These are phyloP conservation scores for Pseudocercospora macadamiae DNA, from an alignment of 2,329 filamentous ascomycete species.

Conservation along the genomic window DNA sequence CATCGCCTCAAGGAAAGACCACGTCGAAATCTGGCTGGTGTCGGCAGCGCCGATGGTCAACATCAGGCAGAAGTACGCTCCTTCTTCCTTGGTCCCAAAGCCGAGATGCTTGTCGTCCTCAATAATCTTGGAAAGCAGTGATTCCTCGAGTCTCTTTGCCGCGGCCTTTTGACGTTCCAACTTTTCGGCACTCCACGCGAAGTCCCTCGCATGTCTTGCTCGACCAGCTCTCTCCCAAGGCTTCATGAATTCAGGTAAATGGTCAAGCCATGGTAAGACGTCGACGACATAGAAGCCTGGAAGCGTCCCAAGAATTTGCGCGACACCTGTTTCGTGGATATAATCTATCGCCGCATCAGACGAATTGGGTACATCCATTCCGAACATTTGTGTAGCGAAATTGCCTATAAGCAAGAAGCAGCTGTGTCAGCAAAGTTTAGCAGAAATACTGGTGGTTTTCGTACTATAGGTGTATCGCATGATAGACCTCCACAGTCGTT, in stretches of 20 bases:
- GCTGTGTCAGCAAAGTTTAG: background rate
- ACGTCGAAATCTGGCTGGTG: conserved; percentile 15
- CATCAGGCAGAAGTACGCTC: conserved; percentile 14
- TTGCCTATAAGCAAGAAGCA: background rate
- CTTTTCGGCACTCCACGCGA: conserved; percentile 8
- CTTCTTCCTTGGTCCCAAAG: conserved; percentile 12
- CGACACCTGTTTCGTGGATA: conserved; percentile 12
- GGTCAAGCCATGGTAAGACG: conserved; percentile 8
- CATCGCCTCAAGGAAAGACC: conserved; percentile 32
- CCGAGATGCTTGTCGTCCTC: conserved; percentile 14
- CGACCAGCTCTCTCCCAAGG: conserved; percentile 13
- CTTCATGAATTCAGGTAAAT: conserved; percentile 8
- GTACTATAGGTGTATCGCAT: conserved; percentile 11
- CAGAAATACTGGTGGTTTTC: background rate
- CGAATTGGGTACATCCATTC: conserved; percentile 10
- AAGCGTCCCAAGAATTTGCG: conserved; percentile 9
- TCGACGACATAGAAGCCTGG: conserved; percentile 8
- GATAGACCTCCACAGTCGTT: background rate
- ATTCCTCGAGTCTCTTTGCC: conserved; percentile 4
- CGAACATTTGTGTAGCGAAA: conserved; percentile 14
- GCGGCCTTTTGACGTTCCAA: background rate
- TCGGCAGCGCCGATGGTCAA: conserved; percentile 13
- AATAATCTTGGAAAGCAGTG: conserved; percentile 14
- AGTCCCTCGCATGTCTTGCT: conserved; percentile 8
- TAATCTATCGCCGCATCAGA: conserved; percentile 14